Percentiles rank a stretch among this genome's conserved stretches.
Conservation (phyloP, 2,329 filamentous ascomycete species). For the Ceratocystiopsis minuta region DNA sequence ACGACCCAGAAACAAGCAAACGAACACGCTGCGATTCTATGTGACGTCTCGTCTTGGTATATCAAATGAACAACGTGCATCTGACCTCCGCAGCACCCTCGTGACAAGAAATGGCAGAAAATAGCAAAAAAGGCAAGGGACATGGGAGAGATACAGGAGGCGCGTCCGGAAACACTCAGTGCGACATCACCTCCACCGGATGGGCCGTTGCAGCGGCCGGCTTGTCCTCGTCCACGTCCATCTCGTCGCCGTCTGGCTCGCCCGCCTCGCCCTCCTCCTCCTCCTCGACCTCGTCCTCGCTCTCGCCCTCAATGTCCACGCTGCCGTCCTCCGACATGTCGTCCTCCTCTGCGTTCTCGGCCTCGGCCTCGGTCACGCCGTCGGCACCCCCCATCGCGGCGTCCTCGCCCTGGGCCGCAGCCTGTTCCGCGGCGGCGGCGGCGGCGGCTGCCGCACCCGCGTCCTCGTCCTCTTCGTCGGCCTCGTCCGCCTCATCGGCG, state of each 20-base stretch:
- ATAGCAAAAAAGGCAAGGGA: too few species aligned
- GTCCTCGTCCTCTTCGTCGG: slow-evolving; percentile 35
- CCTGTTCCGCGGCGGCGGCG: slow-evolving; percentile 6
- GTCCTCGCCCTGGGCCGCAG: slow-evolving; percentile 11
- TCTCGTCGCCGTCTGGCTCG: slow-evolving; percentile 17
- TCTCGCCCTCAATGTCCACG: slow-evolving; percentile 21
- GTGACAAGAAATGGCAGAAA: too few species aligned
- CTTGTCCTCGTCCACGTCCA: slow-evolving; percentile 19
- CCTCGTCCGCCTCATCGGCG: slow-evolving; percentile 68
- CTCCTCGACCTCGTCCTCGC: slow-evolving; percentile 20
- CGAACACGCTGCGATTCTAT: too few species aligned
- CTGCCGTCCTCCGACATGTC: slow-evolving; percentile 22
- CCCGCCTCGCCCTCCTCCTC: slow-evolving; percentile 14
- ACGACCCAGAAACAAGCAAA: too few species aligned
- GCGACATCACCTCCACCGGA: slow-evolving; percentile 14
- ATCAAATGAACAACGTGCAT: too few species aligned
- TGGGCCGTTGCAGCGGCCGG: slow-evolving; percentile 6
- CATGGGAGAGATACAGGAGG: too few species aligned
- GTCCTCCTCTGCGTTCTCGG: slow-evolving; percentile 13
- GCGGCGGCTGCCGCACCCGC: slow-evolving; percentile 8
- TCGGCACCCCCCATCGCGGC: slow-evolving; percentile 18
- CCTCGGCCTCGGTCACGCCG: slow-evolving; percentile 1
- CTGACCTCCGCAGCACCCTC: too few species aligned
- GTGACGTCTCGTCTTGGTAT: too few species aligned
- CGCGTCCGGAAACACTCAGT: too few species aligned